These are phyloP conservation scores for Suhomyces canberraensis DNA, from an alignment of 805 yeast species.

Conservation along the genomic window DNA sequence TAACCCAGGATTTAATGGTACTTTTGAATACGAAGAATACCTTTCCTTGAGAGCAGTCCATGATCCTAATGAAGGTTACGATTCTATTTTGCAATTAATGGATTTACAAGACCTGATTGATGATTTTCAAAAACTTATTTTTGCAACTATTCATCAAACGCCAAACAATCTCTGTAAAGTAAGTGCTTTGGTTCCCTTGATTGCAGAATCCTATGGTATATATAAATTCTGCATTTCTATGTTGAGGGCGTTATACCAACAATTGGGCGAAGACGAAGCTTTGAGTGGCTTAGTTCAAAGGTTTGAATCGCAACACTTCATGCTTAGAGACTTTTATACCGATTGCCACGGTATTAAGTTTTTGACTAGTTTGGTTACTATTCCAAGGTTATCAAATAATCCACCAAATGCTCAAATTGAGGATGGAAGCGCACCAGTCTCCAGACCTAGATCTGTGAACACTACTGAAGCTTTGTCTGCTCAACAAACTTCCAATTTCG, in stretches of 20 bases:
- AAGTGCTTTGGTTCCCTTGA: conserved; percentile 84
- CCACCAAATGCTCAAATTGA: conserved; percentile 59
- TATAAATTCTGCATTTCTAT: conserved; percentile 85
- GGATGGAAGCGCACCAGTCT: conserved; percentile 32
- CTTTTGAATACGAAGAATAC: conserved; percentile 94
- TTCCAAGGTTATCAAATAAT: conserved; percentile 61
- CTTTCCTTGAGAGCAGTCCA: conserved; percentile 80
- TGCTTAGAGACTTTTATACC: conserved; percentile 77
- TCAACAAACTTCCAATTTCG: conserved; percentile 36
- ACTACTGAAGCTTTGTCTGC: conserved; percentile 30
- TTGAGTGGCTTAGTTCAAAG: conserved; percentile 70
- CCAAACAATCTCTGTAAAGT: conserved; percentile 71
- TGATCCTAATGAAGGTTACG: conserved; percentile 95
- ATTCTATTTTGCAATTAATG: conserved; percentile 81
- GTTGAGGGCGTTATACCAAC: conserved; percentile 81
- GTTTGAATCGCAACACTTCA: conserved; percentile 68
- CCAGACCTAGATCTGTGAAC: conserved; percentile 28
- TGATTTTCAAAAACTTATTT: conserved; percentile 70
- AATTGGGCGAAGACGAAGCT: conserved; percentile 72
- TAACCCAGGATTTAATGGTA: conserved; percentile 90
- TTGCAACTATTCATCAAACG: conserved; percentile 64
- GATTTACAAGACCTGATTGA: conserved; percentile 80
- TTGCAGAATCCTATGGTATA: conserved; percentile 89
- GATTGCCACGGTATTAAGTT: conserved; percentile 85
- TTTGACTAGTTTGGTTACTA: conserved; percentile 73